Conservation (phyloP, 306 rosid species). For the Luffa aegyptiaca region DNA sequence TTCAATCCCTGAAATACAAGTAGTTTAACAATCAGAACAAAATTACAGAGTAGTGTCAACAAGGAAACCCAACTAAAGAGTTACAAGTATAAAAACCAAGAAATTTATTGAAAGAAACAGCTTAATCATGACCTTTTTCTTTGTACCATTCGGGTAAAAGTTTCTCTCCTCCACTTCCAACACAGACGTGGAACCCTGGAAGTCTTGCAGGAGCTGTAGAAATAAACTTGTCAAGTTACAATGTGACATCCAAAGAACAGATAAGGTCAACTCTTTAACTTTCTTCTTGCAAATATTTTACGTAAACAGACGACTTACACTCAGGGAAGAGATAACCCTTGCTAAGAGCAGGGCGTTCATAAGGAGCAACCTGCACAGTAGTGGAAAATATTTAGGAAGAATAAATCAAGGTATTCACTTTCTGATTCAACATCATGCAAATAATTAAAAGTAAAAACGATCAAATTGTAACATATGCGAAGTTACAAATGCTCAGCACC, state of each 20-base stretch:
- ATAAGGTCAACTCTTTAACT: background rate
- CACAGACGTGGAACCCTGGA: constrained; percentile 87
- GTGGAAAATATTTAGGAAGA: background rate
- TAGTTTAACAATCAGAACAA: constrained; percentile 6
- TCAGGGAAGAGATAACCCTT: constrained; percentile 91
- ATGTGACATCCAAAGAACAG: background rate
- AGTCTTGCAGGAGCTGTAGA: constrained; percentile 97
- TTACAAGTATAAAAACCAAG: background rate
- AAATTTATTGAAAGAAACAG: background rate
- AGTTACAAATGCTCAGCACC: background rate
- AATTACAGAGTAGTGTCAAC: constrained; percentile 4
- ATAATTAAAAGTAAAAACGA: background rate
- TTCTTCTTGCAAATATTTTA: background rate
- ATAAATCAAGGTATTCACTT: constrained; percentile 5
- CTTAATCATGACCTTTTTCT: constrained; percentile 51
- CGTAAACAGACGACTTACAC: constrained; percentile 39
- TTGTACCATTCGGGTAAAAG: constrained; percentile 80
- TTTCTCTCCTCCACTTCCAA: constrained; percentile 95
- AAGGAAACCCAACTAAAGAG: background rate
- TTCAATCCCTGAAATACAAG: constrained; percentile 63
- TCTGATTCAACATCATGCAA: constrained; percentile 2
- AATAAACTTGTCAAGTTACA: constrained; percentile 4
- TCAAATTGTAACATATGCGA: background rate
- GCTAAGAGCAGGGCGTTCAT: constrained; percentile 99
- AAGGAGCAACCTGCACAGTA: constrained; percentile 74